Percentiles rank a stretch among this genome's conserved stretches.
phyloP scores from a whole-genome alignment of 1,284 basidiomycete species.

The Trametes hirsuta region DNA sequence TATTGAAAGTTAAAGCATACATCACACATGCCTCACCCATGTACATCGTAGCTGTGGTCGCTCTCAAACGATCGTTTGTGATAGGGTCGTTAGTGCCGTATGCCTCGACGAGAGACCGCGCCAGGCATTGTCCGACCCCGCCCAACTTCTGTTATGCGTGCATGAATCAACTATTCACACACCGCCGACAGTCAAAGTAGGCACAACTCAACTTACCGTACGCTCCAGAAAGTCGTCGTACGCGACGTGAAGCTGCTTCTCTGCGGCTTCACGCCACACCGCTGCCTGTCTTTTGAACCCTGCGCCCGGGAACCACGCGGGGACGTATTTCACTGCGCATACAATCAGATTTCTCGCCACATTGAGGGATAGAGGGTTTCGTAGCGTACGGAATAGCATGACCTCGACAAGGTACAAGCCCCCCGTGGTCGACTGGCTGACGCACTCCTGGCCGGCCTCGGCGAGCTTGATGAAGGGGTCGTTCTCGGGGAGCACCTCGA shows the following conservation, averaged over 20 bases:
- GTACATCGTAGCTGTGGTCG: slow-evolving; percentile 28
- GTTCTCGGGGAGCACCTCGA: slow-evolving; percentile 27
- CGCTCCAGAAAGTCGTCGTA: slow-evolving; percentile 23
- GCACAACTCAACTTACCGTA: background rate
- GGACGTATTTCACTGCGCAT: slow-evolving; percentile 35
- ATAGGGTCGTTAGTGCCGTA: slow-evolving; percentile 2
- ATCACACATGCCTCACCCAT: slow-evolving; percentile 18
- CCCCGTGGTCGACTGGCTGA: slow-evolving; percentile 12
- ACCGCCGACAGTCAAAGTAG: no score
- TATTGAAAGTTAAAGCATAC: background rate
- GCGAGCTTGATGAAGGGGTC: slow-evolving; percentile 33
- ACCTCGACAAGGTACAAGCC: slow-evolving; percentile 28
- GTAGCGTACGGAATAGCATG: slow-evolving; percentile 24
- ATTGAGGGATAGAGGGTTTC: no score
- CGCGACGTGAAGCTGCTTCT: slow-evolving; percentile 28
- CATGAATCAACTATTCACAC: background rate
- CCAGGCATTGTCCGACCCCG: slow-evolving; percentile 7
- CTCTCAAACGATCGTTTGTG: background rate
- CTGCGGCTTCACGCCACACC: slow-evolving; percentile 21
- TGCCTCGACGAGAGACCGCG: slow-evolving; percentile 6
- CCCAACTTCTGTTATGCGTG: background rate
- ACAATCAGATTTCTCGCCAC: background rate
- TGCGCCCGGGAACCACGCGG: slow-evolving; percentile 42
- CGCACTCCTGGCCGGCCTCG: slow-evolving; percentile 25
- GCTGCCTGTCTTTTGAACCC: slow-evolving; percentile 35